phyloP scores from a whole-genome alignment of 23 red algal genomes.

The Gracilaria domingensis region DNA sequence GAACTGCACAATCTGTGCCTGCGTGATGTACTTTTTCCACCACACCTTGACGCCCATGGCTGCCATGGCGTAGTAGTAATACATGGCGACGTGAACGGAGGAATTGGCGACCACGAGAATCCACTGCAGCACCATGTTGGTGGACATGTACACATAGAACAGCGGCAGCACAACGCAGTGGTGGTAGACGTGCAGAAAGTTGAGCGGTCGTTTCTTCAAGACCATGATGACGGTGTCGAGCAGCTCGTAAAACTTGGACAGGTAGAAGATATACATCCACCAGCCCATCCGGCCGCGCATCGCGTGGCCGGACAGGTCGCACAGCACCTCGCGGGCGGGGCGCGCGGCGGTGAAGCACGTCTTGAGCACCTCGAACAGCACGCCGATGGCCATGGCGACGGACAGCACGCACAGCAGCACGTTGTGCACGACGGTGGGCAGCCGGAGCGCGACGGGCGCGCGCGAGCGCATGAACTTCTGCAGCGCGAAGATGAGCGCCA shows the following conservation, averaged over 20 bases:
- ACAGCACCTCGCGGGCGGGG: slow-evolving; percentile 38
- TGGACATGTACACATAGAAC: slow-evolving; percentile 96
- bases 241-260: slow-evolving; percentile 98
- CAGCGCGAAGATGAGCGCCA: slow-evolving; percentile 80
- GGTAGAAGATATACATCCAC: slow-evolving; percentile 99
- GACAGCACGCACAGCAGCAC: slow-evolving; percentile 82
- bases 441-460: slow-evolving; percentile 62
- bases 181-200: slow-evolving; percentile 98
- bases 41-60: slow-evolving; percentile 88
- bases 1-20: slow-evolving; percentile 98
- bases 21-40: slow-evolving; percentile 99
- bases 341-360: slow-evolving; percentile 37
- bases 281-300: slow-evolving; percentile 86
- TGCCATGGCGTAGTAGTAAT: slow-evolving; percentile 96
- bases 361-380: slow-evolving; percentile 65
- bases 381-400: slow-evolving; percentile 82
- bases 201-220: slow-evolving; percentile 93
- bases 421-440: slow-evolving; percentile 81
- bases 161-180: slow-evolving; percentile 92
- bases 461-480: slow-evolving; percentile 84
- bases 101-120: slow-evolving; percentile 96
- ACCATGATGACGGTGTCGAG: slow-evolving; percentile 98
- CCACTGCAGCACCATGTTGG: slow-evolving; percentile 91
- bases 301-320: slow-evolving; percentile 63
- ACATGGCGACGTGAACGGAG: slow-evolving; percentile 98